phyloP scores from a whole-genome alignment of 352 stramenopile species.

The Globisporangium carolinianum region DNA sequence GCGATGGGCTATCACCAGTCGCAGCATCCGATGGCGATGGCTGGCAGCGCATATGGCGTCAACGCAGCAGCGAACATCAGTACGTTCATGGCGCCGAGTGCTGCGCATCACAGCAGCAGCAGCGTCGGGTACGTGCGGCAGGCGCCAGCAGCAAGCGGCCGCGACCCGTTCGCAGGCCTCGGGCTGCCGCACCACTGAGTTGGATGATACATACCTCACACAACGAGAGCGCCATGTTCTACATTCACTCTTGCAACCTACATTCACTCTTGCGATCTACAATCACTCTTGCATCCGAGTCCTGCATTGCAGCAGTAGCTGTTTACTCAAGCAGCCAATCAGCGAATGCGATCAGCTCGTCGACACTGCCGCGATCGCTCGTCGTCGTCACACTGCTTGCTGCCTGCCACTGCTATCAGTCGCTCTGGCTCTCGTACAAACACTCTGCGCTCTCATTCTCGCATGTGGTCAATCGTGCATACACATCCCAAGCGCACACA shows the following conservation, averaged over 20 bases:
- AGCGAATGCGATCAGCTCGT: too few relatives aligned
- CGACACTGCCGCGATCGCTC: too few relatives aligned
- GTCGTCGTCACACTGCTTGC: too few relatives aligned
- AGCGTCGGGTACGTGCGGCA: constrained; percentile 1
- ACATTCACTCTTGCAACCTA: too few relatives aligned
- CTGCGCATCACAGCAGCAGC: constrained; percentile 3
- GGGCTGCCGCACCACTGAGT: constrained; percentile 46
- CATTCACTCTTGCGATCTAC: too few relatives aligned
- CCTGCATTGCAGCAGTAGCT: too few relatives aligned
- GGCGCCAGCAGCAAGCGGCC: constrained; percentile 13
- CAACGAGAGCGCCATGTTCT: not conserved
- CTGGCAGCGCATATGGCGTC: constrained; percentile 5
- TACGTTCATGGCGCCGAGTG: constrained; percentile 31
- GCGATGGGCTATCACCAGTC: constrained; percentile 12
- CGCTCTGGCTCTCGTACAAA: too few relatives aligned
- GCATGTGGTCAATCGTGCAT: not conserved
- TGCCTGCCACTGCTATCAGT: too few relatives aligned
- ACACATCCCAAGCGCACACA: not conserved
- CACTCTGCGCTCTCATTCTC: too few relatives aligned
- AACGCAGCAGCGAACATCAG: constrained; percentile 37
- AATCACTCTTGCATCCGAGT: too few relatives aligned
- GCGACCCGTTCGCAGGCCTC: constrained; percentile 72
- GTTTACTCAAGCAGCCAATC: too few relatives aligned
- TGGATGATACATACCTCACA: not conserved
- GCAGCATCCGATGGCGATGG: constrained; percentile 24